Percentiles rank a stretch among this genome's conserved stretches.
Conservation (phyloP, 805 yeast genomes). For the Cyberlindnera xishuangbannaensis region DNA sequence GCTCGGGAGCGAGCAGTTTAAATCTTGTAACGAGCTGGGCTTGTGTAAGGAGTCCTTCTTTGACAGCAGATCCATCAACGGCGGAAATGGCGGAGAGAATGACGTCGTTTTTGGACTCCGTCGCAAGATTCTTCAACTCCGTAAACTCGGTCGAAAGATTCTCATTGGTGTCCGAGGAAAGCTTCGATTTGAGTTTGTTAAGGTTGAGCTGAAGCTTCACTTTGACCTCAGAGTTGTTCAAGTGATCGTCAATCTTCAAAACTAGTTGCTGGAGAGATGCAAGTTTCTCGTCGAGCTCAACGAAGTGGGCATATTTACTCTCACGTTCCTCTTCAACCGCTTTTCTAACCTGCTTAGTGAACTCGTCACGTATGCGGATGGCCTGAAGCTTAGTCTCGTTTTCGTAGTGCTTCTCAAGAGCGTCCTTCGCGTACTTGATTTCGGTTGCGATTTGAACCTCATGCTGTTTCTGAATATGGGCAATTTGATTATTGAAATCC, state of each 20-base stretch:
- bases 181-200: conserved; percentile 34
- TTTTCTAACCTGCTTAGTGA: conserved; percentile 50
- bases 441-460: conserved; percentile 54
- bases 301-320: conserved; percentile 68
- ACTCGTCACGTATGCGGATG: conserved; percentile 61
- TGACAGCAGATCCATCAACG: conserved; percentile 38
- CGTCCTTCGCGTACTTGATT: conserved; percentile 58
- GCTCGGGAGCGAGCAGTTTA: conserved; percentile 74
- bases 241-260: conserved; percentile 31
- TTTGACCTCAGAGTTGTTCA: conserved; percentile 33
- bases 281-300: conserved; percentile 50
- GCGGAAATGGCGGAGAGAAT: conserved; percentile 42
- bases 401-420: conserved; percentile 63
- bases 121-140: conserved; percentile 28
- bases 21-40: conserved; percentile 26
- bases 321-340: conserved; percentile 70
- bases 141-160: conserved; percentile 24
- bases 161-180: conserved; percentile 34
- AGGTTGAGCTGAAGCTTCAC: conserved; percentile 40
- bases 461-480: conserved; percentile 54
- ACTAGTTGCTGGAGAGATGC: conserved; percentile 52
- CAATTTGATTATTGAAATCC: conserved; percentile 58
- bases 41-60: conserved; percentile 49
- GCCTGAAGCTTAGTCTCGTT: conserved; percentile 66
- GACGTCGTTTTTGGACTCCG: conserved; percentile 39